Base-by-base conservation (phyloP, 2,329 filamentous ascomycete genomes). In the Helotiales sp. region DNA sequence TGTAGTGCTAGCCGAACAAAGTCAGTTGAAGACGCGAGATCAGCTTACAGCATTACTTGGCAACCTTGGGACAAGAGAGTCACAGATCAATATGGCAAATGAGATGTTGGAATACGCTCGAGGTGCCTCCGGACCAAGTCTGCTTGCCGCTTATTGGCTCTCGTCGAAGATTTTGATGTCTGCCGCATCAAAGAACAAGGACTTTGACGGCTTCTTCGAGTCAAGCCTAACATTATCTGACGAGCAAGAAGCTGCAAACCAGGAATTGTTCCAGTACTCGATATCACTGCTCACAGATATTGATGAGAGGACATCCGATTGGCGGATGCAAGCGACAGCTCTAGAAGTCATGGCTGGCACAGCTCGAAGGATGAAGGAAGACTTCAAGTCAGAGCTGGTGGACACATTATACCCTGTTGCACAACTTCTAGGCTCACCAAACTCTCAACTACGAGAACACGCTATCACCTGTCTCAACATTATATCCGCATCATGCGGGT, bases 341-440 rank as follows among this genome's bases (percentile, higher is more conserved):
- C 75, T 99, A 1, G 93, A 98, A 71, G 83, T 88, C 1, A 79
- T 93, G 6, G 87, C 92, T 0, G 83, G 93, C 55, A 87, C 91
- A 60, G 90, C 93, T 2, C 79, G 82, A 25, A 83, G 83, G 17
- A 77, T 89, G 34, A 81, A 84, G 19, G 70, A 80, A 52, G 82
- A 83, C 0, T 99, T 97, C 71, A 85, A 89, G 2, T 83, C 86
- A 2, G 93, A 98, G 70, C 81, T 99, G 9, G 91, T 97, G 51
- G 95, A 99, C 66, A 86, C 92, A 0, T 77, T 99, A 12, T 99
- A 96, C 71, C 93, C 95, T 0, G 81, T 96, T n/a, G 83, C 96
- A 0, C 90, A 95, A n/a, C 84, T 93, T 51, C 77, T 99, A 15
- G 92, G 91, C 3, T 93, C 91, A 2, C 77, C 81, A 1, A 84